Evolutionary conservation across 306 rosid genomes (phyloP).

Genomic region (Fragaria vesca): DNA sequence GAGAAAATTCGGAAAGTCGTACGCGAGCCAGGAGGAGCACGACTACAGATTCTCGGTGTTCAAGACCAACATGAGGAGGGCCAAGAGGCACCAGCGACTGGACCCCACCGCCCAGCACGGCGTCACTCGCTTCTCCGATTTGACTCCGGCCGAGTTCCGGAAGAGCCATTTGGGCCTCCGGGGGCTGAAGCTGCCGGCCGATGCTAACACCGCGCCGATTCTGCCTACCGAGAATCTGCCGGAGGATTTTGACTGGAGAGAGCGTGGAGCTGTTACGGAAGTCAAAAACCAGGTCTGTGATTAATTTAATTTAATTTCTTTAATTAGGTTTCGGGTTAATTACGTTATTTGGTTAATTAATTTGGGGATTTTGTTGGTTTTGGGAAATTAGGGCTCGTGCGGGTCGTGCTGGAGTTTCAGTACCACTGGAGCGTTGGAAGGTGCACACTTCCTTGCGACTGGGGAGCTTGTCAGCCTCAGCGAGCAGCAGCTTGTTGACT

Average conservation of each 20-base stretch:
- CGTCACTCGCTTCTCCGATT: slow-evolving; percentile 79
- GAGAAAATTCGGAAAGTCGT: slow-evolving; percentile 57
- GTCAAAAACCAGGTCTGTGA: slow-evolving; percentile 77
- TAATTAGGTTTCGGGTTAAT: too few species aligned
- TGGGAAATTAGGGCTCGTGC: slow-evolving; percentile 69
- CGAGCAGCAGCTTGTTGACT: slow-evolving; percentile 96
- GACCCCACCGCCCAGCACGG: slow-evolving; percentile 90
- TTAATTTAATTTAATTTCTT: neutral
- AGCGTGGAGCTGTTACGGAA: slow-evolving; percentile 67
- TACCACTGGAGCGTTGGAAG: slow-evolving; percentile 92
- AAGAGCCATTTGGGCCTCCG: slow-evolving; percentile 57
- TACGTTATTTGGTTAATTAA: neutral
- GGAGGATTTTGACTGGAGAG: slow-evolving; percentile 88
- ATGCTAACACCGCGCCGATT: slow-evolving; percentile 70
- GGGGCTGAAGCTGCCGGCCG: slow-evolving; percentile 56
- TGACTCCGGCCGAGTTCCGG: slow-evolving; percentile 72
- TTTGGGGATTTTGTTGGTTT: slow-evolving; percentile 1
- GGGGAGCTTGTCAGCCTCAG: slow-evolving; percentile 90
- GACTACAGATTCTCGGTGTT: slow-evolving; percentile 61
- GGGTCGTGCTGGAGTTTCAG: slow-evolving; percentile 99
- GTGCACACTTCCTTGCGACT: slow-evolving; percentile 81
- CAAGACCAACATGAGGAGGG: slow-evolving; percentile 69
- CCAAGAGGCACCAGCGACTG: slow-evolving; percentile 60
- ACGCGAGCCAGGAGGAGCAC: slow-evolving; percentile 64
- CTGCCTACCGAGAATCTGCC: slow-evolving; percentile 84